Conservation (phyloP, 176 grass and related monocot species). For the Pontederia crassipes region DNA sequence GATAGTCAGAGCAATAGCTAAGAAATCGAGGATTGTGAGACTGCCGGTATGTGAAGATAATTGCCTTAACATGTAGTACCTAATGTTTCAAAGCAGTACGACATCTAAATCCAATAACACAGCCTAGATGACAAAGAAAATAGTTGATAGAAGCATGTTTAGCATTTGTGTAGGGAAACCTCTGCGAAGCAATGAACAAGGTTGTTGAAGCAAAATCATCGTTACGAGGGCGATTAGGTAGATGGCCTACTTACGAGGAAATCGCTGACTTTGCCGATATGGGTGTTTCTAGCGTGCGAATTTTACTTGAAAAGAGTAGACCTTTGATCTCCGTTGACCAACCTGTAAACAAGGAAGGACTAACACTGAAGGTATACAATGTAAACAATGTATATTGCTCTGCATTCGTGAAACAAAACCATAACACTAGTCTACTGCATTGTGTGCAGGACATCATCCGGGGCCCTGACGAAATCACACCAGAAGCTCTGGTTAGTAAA, state of each 20-base stretch:
- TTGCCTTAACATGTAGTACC: not conserved
- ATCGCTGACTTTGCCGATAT: conserved; percentile 21
- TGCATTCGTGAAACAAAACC: not conserved
- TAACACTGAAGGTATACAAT: conserved; percentile 7
- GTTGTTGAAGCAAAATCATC: conserved; percentile 18
- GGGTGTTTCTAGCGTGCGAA: conserved; percentile 16
- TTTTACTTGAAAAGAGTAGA: conserved; percentile 18
- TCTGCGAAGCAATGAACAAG: conserved; percentile 29
- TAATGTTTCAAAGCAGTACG: too few species aligned
- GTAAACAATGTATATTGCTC: not conserved
- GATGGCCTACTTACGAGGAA: conserved; percentile 28
- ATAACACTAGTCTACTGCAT: conserved; percentile 1
- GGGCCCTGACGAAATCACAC: conserved; percentile 9
- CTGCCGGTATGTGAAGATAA: conserved; percentile 21
- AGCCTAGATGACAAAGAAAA: too few species aligned
- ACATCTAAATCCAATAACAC: too few species aligned
- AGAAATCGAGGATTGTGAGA: conserved; percentile 34
- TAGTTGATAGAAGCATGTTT: conserved; percentile 14
- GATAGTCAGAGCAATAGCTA: conserved; percentile 28
- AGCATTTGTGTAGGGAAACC: conserved; percentile 30
- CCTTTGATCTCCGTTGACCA: conserved; percentile 19
- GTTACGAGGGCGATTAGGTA: conserved; percentile 4
- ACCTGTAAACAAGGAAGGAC: conserved; percentile 12
- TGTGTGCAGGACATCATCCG: conserved; percentile 24
- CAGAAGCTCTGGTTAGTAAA: conserved; percentile 10